Evolutionary conservation across 306 rosid species (phyloP).

Genomic region (Dalbergia cochinchinensis): DNA sequence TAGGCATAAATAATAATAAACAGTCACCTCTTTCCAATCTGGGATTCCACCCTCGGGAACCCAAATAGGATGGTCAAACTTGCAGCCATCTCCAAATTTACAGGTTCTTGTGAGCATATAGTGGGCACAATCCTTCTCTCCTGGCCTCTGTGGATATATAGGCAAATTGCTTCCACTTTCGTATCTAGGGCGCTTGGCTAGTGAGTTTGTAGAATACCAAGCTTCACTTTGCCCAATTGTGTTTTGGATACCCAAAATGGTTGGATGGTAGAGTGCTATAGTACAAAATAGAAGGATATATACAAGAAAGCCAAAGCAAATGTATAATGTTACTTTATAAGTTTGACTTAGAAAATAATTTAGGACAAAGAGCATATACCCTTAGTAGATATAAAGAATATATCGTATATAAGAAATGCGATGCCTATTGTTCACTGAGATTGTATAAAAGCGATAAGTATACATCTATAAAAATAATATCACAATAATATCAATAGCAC

Average conservation of each 20-base stretch:
- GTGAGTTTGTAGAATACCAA: constrained; percentile 87
- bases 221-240: constrained; percentile 93
- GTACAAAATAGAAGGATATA: constrained; percentile 72
- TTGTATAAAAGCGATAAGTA: constrained; percentile 23
- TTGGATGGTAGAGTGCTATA: constrained; percentile 93
- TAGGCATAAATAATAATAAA: constrained; percentile 65
- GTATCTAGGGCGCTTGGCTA: constrained; percentile 95
- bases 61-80: constrained; percentile 99
- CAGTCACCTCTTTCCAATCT: constrained; percentile 99
- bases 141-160: constrained; percentile 97
- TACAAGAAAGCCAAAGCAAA: constrained; percentile 70
- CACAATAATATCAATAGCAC: constrained; percentile 32
- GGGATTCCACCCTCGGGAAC: constrained; percentile 99
- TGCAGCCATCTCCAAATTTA: constrained; percentile 99
- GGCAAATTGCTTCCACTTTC: constrained; percentile 90
- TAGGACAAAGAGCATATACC: constrained; percentile 50
- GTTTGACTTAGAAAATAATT: constrained; percentile 65
- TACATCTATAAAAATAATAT: constrained; percentile 32
- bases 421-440: constrained; percentile 30
- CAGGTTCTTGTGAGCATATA: constrained; percentile 99
- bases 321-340: constrained; percentile 69
- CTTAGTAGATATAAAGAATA: constrained; percentile 50
- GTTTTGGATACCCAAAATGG: constrained; percentile 77
- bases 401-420: constrained; percentile 35
- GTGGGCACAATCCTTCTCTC: constrained; percentile 99